A percentile compares a stretch with the other conserved stretches of the same genome.
These are phyloP conservation scores for Cladosporium sp. DNA, from an alignment of 2,329 filamentous ascomycete species.

Conservation along the genomic window DNA sequence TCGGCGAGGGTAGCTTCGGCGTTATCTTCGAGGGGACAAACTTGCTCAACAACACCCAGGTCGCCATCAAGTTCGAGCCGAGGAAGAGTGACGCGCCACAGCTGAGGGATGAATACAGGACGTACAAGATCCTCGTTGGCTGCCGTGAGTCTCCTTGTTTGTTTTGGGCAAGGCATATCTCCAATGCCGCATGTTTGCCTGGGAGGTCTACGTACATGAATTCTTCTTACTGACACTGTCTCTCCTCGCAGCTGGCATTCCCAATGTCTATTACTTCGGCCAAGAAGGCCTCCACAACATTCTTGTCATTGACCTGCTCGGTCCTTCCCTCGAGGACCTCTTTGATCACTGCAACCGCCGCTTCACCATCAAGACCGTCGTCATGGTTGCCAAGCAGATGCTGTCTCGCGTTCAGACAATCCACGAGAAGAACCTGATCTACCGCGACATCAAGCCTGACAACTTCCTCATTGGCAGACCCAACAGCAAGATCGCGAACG, in stretches of 20 bases:
- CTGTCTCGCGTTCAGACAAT: constrained; percentile 89
- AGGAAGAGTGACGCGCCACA: constrained; percentile 98
- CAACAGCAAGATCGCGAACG: constrained; percentile 89
- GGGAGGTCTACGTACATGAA: background rate
- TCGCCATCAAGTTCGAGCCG: constrained; percentile 99
- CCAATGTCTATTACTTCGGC: constrained; percentile 99
- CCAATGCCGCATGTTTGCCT: background rate
- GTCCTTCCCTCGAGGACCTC: constrained; percentile 90
- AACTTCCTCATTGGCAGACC: constrained; percentile 97
- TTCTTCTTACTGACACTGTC: constrained; percentile 1
- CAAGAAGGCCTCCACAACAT: constrained; percentile 99
- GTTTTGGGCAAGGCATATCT: background rate
- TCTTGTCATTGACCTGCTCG: constrained; percentile 92
- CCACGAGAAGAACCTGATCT: constrained; percentile 98
- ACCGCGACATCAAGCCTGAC: constrained; percentile 98
- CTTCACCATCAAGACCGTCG: constrained; percentile 95
- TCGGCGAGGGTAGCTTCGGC: constrained; percentile 96
- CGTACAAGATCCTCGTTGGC: constrained; percentile 98
- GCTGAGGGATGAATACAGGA: constrained; percentile 95
- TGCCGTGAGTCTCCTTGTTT: constrained; percentile 70
- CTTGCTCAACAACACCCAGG: constrained; percentile 96
- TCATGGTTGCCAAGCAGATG: constrained; percentile 99
- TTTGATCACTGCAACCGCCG: constrained; percentile 96
- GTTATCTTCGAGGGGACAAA: constrained; percentile 99
- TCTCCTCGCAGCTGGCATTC: constrained; percentile 74